Evolutionary conservation across 441 rosid species (phyloP), one percentile per base, ranked within the genome.

Genomic region (Omphalea diandra): DNA sequence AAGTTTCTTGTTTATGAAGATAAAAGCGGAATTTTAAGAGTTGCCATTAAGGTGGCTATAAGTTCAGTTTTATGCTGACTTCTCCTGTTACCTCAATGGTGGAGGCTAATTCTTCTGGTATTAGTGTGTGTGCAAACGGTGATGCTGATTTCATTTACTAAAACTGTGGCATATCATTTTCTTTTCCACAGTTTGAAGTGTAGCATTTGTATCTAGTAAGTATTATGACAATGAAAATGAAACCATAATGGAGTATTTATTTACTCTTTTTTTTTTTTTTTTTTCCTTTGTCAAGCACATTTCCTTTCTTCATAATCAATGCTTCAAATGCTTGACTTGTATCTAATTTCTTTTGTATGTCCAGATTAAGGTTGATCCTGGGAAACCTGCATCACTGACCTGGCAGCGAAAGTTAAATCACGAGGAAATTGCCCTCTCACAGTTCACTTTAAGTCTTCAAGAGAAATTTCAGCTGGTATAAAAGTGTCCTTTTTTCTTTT

Each of bases 401-500:
- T 94, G 97, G 98, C 85, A 85, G 75, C 80, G 97, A 57, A 88
- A 85, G 69, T 63, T 91, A 70, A 68, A 83, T 61, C 58, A 77
- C 31, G 77, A 78, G 38, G 75, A 41, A 71, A 75, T 67, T 73
- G 69, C 52, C 74, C 92, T 81, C 65, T 69, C 76, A 14, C 68
- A 31, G 57, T 91, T 94, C 79, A 58, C 73, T 50, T 57, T 94
- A 64, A 82, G 72, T 68, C 78, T 81, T 71, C 81, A 82, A 70
- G 97, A 94, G 74, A 88, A 67, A 59, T 63, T 91, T 29, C 86
- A 80, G 15, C 35, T 94, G 97, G 98, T 90, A 87, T 18, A 81
- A 64, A 41, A 56, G 26, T 53, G 26, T 53, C 54, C 26, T 50
- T 20, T 46, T 29, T 22, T 18, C 47, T 69, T 65, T 35, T 59